Evolutionary conservation across 2,329 filamentous ascomycete species (phyloP), one percentile per base, ranked within the genome.

Genomic region (Colletotrichum aenigma): DNA sequence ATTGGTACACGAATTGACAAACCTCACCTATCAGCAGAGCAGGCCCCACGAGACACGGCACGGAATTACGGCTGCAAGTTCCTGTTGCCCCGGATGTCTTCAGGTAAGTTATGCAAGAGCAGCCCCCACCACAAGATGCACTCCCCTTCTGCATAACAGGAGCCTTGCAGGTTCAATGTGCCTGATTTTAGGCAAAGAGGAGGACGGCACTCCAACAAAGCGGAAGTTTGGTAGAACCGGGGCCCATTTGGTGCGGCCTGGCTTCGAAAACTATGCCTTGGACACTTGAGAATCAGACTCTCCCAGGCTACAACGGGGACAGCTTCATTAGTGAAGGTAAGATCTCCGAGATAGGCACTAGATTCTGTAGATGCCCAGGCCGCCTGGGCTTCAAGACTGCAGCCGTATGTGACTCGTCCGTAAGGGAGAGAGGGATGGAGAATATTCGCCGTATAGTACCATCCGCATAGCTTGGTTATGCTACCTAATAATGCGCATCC

Each of bases 21-120:
- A 55, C 32, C 26, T 71, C 34, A 62, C 32, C 60, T 16, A 56
- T 52, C 43, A 67, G 74, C 66, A 76, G 67, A 66, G 60, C 24
- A 69, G 34, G 56, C 58, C 48, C 58, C 36, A 43, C 38, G 60
- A 76, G 70, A 66, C 71, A 66, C 71, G 71, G 71, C 71, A 75
- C 74, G 71, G 74, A 75, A 75, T 52, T 26, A 62, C 71, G 70
- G 73, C 32, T 58, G 12, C 38, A 30, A 38, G 28, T 76, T 74
- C 65, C 70, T 60, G 21, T 21, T 66, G 34, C 16, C 26, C 52
- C 30, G 7, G 60, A 56, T 67, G 67, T 58, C 62, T 48, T n/a
- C 61, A 71, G 71, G 71, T 74, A 48, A 74, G 71, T 70, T 24
- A 43, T 52, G 56, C 65, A 73, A 38, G 21, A 73, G 26, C 30